Conservation (phyloP, 2,329 filamentous ascomycete genomes). For the Elsinoe batatas region DNA sequence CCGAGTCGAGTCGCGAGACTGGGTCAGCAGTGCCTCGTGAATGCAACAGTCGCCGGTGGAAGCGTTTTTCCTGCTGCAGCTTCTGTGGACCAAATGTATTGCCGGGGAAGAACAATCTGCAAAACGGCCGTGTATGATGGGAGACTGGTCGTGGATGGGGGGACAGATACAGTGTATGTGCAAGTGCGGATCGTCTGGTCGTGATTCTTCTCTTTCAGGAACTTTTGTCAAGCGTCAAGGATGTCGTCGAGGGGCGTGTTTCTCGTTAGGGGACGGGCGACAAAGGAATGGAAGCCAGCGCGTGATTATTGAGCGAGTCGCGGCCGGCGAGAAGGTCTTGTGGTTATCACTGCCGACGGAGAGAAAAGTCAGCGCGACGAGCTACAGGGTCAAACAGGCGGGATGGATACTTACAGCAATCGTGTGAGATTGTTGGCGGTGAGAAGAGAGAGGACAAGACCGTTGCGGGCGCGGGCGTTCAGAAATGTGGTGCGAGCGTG, state of each 20-base stretch:
- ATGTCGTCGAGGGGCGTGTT: conserved; percentile 12
- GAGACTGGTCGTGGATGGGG: neutral
- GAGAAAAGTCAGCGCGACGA: neutral
- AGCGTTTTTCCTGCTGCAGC: conserved; percentile 12
- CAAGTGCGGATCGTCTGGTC: neutral
- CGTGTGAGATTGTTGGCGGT: conserved; percentile 11
- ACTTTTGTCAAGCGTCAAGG: conserved; percentile 9
- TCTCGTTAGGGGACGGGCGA: conserved; percentile 12
- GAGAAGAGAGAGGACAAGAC: conserved; percentile 9
- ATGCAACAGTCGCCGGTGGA: conserved; percentile 12
- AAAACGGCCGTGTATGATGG: conserved; percentile 10
- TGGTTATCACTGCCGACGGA: neutral
- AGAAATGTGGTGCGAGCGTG: neutral
- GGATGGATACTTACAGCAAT: conserved; percentile 6
- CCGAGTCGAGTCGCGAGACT: conserved; percentile 6
- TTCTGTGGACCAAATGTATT: conserved; percentile 8
- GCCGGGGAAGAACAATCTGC: conserved; percentile 11
- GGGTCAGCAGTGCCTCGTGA: conserved; percentile 9
- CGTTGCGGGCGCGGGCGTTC: conserved; percentile 2
- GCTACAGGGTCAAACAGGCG: neutral
- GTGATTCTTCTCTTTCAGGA: neutral
- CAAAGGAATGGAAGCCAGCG: conserved; percentile 14
- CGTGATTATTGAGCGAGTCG: conserved; percentile 2
- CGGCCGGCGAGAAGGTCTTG: conserved; percentile 8
- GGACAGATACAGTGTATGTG: neutral